Evolutionary conservation across 1,284 basidiomycete genomes (phyloP).

Genomic region (Pascua guehoae): DNA sequence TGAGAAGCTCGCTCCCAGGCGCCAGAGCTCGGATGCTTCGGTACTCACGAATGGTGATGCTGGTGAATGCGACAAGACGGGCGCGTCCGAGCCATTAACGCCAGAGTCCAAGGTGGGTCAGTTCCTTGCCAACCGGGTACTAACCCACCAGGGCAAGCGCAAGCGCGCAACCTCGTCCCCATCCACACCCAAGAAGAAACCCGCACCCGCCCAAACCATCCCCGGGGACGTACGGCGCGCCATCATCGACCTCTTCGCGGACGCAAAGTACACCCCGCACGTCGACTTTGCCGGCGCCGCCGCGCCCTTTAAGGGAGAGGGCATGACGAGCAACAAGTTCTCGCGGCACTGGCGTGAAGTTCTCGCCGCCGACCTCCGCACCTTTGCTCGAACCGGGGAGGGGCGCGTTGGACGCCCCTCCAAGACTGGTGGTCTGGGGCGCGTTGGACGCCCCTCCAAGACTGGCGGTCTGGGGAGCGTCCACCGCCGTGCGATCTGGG

Average conservation of each 20-base stretch:
- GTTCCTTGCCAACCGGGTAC: no score
- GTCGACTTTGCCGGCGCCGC: conserved; percentile 1
- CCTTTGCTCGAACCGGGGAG: conserved; percentile 2
- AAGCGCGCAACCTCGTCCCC: no score
- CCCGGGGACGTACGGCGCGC: conserved; percentile 12
- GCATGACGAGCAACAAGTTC: conserved; percentile 13
- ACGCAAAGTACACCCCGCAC: conserved; percentile 13
- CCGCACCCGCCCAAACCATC: conserved; percentile 25
- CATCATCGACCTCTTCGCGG: conserved; percentile 22
- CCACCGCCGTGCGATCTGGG: conserved; percentile 18
- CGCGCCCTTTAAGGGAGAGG: conserved; percentile 8
- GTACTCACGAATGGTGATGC: no score
- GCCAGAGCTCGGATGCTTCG: no score
- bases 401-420: background rate
- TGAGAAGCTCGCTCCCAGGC: no score
- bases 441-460: background rate
- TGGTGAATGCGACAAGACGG: no score
- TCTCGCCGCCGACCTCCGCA: conserved; percentile 22
- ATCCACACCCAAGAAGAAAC: background rate
- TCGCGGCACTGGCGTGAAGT: conserved; percentile 36
- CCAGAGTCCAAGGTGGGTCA: no score
- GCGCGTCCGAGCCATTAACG: no score
- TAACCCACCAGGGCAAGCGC: no score
- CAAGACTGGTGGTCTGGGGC: conserved; percentile 11
- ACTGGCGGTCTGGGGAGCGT: conserved; percentile 11